These are phyloP conservation scores for Epichloe sibirici DNA, from an alignment of 2,329 filamentous ascomycete genomes.

Conservation along the genomic window DNA sequence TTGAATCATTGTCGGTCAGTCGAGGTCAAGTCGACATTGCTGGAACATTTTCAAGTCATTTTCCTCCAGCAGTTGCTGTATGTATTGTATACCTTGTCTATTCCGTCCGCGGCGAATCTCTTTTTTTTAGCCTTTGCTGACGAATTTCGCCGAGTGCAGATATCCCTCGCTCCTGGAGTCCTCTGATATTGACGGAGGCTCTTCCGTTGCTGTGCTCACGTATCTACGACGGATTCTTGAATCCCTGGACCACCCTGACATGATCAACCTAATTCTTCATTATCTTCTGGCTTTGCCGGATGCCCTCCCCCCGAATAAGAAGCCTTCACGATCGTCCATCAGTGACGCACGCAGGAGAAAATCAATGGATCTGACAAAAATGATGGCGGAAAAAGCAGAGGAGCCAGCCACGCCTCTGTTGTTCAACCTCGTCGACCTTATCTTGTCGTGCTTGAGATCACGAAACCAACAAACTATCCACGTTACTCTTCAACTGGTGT, in stretches of 20 bases:
- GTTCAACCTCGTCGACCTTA: slow-evolving; percentile 87
- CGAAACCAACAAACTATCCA: slow-evolving; percentile 79
- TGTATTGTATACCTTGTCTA: slow-evolving; percentile 17
- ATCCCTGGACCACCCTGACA: slow-evolving; percentile 80
- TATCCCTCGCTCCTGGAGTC: slow-evolving; percentile 94
- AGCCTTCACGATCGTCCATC: slow-evolving; percentile 36
- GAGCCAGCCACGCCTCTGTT: slow-evolving; percentile 66
- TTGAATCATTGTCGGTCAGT: slow-evolving; percentile 86
- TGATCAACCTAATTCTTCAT: slow-evolving; percentile 86
- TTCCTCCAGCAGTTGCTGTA: slow-evolving; percentile 90
- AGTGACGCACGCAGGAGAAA: slow-evolving; percentile 70
- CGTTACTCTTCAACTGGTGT: slow-evolving; percentile 77
- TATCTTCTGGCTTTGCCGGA: slow-evolving; percentile 80
- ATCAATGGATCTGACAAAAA: slow-evolving; percentile 75
- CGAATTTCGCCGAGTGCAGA: slow-evolving; percentile 31
- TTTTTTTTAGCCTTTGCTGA: background rate
- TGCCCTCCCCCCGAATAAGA: slow-evolving; percentile 23
- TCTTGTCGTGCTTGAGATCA: slow-evolving; percentile 74
- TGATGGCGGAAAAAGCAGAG: slow-evolving; percentile 64
- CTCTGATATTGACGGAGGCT: slow-evolving; percentile 92
- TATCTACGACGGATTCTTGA: slow-evolving; percentile 87
- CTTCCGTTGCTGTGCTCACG: slow-evolving; percentile 87
- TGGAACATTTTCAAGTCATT: slow-evolving; percentile 95
- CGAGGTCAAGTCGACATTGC: slow-evolving; percentile 81
- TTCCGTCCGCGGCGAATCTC: background rate